These are phyloP conservation scores for Pythium utonaiense DNA, from an alignment of 352 stramenopile genomes.

Conservation along the genomic window DNA sequence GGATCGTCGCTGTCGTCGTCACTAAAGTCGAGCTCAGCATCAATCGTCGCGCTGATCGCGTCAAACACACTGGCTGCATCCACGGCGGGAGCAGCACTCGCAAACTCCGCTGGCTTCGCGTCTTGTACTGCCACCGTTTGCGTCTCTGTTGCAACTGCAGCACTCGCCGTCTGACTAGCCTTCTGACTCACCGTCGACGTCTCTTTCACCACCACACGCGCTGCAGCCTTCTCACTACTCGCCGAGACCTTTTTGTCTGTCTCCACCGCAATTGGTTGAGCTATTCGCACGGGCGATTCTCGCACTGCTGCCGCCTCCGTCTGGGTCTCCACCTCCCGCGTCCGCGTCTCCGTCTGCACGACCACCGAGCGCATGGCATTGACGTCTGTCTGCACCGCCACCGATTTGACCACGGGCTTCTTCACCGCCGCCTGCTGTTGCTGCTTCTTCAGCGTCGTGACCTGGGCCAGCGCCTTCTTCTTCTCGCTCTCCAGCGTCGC, in stretches of 20 bases:
- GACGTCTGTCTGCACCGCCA: conserved; percentile 25
- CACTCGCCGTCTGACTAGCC: not conserved
- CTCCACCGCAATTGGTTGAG: not conserved
- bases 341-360: conserved; percentile 7
- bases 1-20: conserved; percentile 18
- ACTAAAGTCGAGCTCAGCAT: conserved; percentile 25
- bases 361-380: conserved; percentile 13
- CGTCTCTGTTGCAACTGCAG: not conserved
- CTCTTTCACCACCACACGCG: not conserved
- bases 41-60: conserved; percentile 22
- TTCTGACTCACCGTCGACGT: not conserved
- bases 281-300: not conserved
- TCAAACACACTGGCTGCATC: conserved; percentile 8
- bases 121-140: not conserved
- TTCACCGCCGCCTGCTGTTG: not conserved
- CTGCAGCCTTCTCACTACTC: not conserved
- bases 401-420: conserved; percentile 1
- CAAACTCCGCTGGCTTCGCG: not conserved
- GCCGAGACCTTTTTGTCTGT: not conserved
- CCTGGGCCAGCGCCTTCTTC: conserved; percentile 15
- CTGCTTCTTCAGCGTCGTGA: conserved; percentile 19
- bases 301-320: conserved; percentile 22
- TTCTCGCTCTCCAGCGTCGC: conserved; percentile 24
- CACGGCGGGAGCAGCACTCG: not conserved
- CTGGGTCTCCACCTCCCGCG: conserved; percentile 15